phyloP scores from a whole-genome alignment of 306 rosid species.

The Begonia masoniana region DNA sequence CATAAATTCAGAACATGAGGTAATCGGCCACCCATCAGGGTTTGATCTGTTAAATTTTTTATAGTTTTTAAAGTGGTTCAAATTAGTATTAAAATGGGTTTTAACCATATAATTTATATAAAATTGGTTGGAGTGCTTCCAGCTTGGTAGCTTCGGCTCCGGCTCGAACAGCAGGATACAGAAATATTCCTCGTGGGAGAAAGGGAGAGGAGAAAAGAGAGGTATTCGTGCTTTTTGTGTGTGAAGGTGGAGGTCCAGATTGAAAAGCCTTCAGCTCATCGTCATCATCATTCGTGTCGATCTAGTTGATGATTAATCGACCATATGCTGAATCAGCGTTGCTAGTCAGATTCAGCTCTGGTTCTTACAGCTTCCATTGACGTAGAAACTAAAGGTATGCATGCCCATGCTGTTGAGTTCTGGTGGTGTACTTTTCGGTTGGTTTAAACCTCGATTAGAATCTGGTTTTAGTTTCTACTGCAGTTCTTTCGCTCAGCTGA shows the following conservation, averaged over 20 bases:
- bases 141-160: not conserved
- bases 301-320: not conserved
- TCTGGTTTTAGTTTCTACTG: not conserved
- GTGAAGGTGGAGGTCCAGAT: not conserved
- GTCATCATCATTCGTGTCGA: not conserved
- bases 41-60: too few species aligned
- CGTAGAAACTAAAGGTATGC: too few species aligned
- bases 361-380: not conserved
- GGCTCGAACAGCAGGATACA: not conserved
- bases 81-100: too few species aligned
- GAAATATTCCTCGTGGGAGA: not conserved
- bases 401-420: not conserved
- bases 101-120: too few species aligned
- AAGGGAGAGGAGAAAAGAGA: slow-evolving; percentile 8
- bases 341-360: not conserved
- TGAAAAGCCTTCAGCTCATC: slow-evolving; percentile 3
- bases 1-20: too few species aligned
- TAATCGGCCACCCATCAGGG: too few species aligned
- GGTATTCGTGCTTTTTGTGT: not conserved
- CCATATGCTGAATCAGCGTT: not conserved
- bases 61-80: too few species aligned
- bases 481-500: not conserved
- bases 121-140: not conserved
- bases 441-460: not conserved
- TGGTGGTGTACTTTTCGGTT: not conserved